Conservation (phyloP, 441 rosid genomes). For the Kokia cookei region DNA sequence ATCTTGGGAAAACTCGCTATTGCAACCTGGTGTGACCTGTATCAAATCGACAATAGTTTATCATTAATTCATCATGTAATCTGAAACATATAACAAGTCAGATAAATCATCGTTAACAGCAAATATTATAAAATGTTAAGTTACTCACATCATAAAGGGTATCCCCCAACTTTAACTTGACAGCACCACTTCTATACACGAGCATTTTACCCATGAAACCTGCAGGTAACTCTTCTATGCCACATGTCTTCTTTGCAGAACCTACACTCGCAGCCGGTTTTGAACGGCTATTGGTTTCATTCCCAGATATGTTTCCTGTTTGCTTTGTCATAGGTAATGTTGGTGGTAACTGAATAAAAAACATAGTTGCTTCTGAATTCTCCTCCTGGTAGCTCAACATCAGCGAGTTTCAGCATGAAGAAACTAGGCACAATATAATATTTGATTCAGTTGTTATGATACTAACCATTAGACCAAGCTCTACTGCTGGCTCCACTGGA, state of each 20-base stretch:
- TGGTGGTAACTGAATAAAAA: conserved; percentile 60
- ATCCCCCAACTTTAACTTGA: conserved; percentile 79
- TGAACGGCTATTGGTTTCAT: conserved; percentile 18
- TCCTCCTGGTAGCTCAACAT: conserved; percentile 49
- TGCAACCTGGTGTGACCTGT: conserved; percentile 69
- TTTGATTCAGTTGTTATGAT: conserved; percentile 3
- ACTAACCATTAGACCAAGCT: conserved; percentile 51
- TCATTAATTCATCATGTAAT: not conserved
- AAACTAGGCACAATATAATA: not conserved
- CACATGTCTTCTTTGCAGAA: conserved; percentile 24
- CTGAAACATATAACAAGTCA: not conserved
- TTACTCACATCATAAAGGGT: conserved; percentile 62
- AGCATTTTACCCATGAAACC: conserved; percentile 82
- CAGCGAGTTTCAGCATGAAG: conserved; percentile 7
- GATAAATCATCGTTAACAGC: not conserved
- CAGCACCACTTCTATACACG: conserved; percentile 69
- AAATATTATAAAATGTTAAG: not conserved
- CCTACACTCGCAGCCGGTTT: conserved; percentile 11
- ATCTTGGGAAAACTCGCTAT: conserved; percentile 64
- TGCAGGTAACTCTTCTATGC: conserved; percentile 48
- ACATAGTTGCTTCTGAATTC: conserved; percentile 43
- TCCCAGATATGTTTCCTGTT: conserved; percentile 22
- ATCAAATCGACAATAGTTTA: not conserved
- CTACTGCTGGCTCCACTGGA: conserved; percentile 29
- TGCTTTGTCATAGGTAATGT: conserved; percentile 47